phyloP scores from a whole-genome alignment of 495 filamentous ascomycete species.

The Bryoglossum gracile region DNA sequence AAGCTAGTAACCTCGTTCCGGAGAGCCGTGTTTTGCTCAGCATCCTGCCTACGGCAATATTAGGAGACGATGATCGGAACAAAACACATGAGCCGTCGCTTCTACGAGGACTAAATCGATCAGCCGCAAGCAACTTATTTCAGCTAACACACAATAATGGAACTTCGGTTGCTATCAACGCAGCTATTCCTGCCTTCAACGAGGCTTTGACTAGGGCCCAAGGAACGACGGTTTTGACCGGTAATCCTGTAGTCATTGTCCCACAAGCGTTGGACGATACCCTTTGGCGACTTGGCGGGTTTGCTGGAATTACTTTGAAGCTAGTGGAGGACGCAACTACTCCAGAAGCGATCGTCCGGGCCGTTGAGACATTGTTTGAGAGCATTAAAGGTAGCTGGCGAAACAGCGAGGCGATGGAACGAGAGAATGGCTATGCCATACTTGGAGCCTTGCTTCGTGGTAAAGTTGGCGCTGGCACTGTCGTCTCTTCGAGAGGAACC shows the following conservation, averaged over 20 bases:
- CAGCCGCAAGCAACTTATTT: slow-evolving; percentile 63
- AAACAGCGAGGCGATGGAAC: slow-evolving; percentile 97
- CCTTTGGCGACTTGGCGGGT: slow-evolving; percentile 86
- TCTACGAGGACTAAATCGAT: slow-evolving; percentile 66
- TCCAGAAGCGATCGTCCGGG: slow-evolving; percentile 60
- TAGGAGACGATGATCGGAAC: slow-evolving; percentile 65
- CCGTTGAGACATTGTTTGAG: slow-evolving; percentile 76
- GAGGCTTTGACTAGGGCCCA: slow-evolving; percentile 72
- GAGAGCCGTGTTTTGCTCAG: slow-evolving; percentile 81
- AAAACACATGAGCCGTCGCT: slow-evolving; percentile 66
- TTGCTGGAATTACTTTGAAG: slow-evolving; percentile 74
- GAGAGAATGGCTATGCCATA: slow-evolving; percentile 89
- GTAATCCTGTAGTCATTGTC: slow-evolving; percentile 72
- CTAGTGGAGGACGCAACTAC: slow-evolving; percentile 68
- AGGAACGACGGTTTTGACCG: slow-evolving; percentile 74
- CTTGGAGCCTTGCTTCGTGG: slow-evolving; percentile 67
- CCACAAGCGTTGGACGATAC: slow-evolving; percentile 83
- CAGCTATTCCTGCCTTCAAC: slow-evolving; percentile 79
- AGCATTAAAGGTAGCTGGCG: slow-evolving; percentile 85
- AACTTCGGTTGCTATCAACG: slow-evolving; percentile 79
- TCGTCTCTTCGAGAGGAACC: slow-evolving; percentile 31
- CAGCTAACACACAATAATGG: slow-evolving; percentile 64
- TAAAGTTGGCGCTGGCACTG: slow-evolving; percentile 56
- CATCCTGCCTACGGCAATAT: slow-evolving; percentile 67
- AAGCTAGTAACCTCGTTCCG: slow-evolving; percentile 71